phyloP scores from a whole-genome alignment of 139 green algal species.

The Pedinophyceae sp. region DNA sequence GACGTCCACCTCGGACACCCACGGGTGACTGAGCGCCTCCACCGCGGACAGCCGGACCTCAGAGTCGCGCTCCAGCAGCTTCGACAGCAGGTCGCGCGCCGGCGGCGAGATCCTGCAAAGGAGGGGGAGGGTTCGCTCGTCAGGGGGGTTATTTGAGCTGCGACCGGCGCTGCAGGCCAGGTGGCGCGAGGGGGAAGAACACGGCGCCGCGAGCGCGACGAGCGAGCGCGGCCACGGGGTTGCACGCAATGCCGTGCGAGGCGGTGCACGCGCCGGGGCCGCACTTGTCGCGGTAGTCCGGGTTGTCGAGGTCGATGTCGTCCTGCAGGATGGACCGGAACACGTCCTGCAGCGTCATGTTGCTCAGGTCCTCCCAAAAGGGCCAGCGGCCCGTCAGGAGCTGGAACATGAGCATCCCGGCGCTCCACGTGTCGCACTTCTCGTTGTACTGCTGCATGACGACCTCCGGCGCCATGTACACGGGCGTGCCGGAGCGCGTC shows the following conservation, averaged over 20 bases:
- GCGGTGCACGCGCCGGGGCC: no score
- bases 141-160: no score
- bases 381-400: conserved; percentile 55
- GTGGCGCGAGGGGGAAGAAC: no score
- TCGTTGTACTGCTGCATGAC: conserved; percentile 6
- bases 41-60: conserved; percentile 24
- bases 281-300: no score
- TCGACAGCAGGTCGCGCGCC: conserved; percentile 4
- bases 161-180: no score
- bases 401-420: conserved; percentile 23
- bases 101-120: conserved; percentile 2
- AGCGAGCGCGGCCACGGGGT: no score
- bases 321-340: conserved; percentile 2
- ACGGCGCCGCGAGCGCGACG: no score
- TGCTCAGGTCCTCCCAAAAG: conserved; percentile 68
- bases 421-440: neutral
- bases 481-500: conserved; percentile 5
- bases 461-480: conserved; percentile 12
- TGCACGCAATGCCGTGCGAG: no score
- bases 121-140: no score
- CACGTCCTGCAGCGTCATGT: conserved; percentile 20
- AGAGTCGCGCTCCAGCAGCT: conserved; percentile 5
- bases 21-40: conserved; percentile 46
- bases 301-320: conserved; percentile 5
- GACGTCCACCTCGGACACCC: conserved; percentile 26